Evolutionary conservation across 208 protist genomes (phyloP), one percentile per base, ranked within the genome.

Genomic region (Acanthamoeba lenticulata): DNA sequence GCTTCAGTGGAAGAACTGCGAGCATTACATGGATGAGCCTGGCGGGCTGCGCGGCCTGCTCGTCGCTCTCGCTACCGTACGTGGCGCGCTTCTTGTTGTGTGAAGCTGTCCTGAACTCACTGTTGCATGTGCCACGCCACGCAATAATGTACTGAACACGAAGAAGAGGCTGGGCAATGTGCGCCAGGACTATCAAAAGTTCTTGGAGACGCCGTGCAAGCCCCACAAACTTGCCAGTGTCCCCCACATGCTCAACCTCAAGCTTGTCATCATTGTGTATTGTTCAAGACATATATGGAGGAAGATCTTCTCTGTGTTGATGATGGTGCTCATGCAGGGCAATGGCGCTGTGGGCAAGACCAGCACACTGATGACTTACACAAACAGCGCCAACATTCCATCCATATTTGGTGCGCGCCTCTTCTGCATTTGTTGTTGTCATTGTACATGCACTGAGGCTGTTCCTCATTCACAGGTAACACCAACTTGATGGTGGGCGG

Each of bases 391-490:
- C 2, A 72, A 92, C 86, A 92, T 72, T 52, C 86, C 86, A 11
- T 72, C 45, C 2, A 52, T 92, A 7, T 92, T 72, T 52, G 55
- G 86, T 86, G 2, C 36, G 38, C 4, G 24, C 24, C 42, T 4
- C 67, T 45, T 45, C n/a, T 83, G 72, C 13, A 49, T 19, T 49
- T 2, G 2, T 38, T 36, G 44, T 11, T 1, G 11, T 52, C 49
- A 29, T 36, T 6, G 9, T 4, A 6, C 15, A 49, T n/a, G 38
- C 67, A 24, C 29, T 45, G 36, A 77, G 97, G 97, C 94, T 74
- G 97, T 19, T 95, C 96, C 34, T 98, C 96, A 15, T 95, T 98
- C 5, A 95, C 97, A 77, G 97, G 98, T 60, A 97, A 97, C 92
- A 32, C 44, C 24, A 97, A 96, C 60, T 91, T 97, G 32, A 96